Evolutionary conservation across 345 rosid genomes (phyloP).

Genomic region (Acer yangbiense): DNA sequence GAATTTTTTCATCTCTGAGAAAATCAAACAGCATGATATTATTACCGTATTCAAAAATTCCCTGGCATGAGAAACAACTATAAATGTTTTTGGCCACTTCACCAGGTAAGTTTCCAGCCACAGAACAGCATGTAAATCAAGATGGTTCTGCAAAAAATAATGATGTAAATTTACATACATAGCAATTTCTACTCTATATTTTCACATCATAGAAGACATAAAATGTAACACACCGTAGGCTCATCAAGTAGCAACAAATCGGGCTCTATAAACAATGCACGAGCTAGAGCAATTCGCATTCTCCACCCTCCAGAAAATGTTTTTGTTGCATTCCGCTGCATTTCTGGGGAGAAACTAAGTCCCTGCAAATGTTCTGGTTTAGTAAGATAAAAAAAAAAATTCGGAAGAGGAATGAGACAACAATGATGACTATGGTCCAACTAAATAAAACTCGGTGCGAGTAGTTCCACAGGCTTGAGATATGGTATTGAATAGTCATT

Average conservation of each 20-base stretch:
- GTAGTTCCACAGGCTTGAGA: constrained; percentile 12
- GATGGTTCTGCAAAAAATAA: constrained; percentile 81
- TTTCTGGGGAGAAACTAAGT: constrained; percentile 92
- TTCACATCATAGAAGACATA: constrained; percentile 1
- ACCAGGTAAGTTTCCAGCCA: constrained; percentile 94
- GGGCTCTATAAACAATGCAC: constrained; percentile 92
- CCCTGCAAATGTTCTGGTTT: constrained; percentile 59
- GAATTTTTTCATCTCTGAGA: not conserved
- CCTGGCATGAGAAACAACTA: constrained; percentile 98
- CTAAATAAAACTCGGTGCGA: not conserved
- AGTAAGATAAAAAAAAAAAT: constrained; percentile 8
- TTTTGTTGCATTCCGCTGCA: constrained; percentile 84
- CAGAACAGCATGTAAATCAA: constrained; percentile 97
- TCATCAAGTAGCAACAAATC: constrained; percentile 97
- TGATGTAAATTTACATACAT: not conserved
- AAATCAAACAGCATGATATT: constrained; percentile 15
- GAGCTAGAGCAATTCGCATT: constrained; percentile 98
- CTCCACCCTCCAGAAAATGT: constrained; percentile 99
- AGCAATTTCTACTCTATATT: constrained; percentile 10
- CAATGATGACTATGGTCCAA: not conserved
- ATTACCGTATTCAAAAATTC: constrained; percentile 93
- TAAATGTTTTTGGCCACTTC: constrained; percentile 97
- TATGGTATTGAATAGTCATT: not conserved
- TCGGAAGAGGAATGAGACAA: not conserved
- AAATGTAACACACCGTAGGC: constrained; percentile 68